These are phyloP conservation scores for Sclerotinia glacialis DNA, from an alignment of 2,329 filamentous ascomycete genomes.

Conservation along the genomic window DNA sequence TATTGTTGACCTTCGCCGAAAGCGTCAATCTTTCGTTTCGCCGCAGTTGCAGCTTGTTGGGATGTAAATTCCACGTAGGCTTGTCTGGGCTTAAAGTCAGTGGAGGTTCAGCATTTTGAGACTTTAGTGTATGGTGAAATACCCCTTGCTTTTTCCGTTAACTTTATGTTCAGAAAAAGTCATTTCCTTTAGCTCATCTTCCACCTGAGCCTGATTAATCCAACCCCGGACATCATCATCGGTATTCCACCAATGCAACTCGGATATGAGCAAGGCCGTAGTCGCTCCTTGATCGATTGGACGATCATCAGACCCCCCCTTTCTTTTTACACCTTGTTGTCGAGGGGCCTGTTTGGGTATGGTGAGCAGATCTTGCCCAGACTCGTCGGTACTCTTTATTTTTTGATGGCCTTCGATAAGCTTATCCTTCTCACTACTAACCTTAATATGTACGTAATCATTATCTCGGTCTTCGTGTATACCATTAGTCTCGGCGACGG, in stretches of 20 bases:
- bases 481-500: slow-evolving; percentile 31
- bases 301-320: slow-evolving; percentile 57
- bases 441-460: slow-evolving; percentile 44
- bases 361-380: slow-evolving; percentile 38
- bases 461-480: slow-evolving; percentile 42
- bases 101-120: neutral
- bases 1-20: slow-evolving; percentile 50
- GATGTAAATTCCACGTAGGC: slow-evolving; percentile 83
- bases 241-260: slow-evolving; percentile 94
- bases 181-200: slow-evolving; percentile 84
- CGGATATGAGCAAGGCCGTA: slow-evolving; percentile 77
- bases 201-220: slow-evolving; percentile 74
- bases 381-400: slow-evolving; percentile 45
- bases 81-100: slow-evolving; percentile 45
- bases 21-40: slow-evolving; percentile 77
- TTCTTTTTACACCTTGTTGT: slow-evolving; percentile 59
- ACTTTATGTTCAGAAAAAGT: slow-evolving; percentile 99
- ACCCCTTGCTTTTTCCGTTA: slow-evolving; percentile 99
- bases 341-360: slow-evolving; percentile 43
- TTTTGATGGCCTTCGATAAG: slow-evolving; percentile 42
- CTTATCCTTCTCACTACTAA: slow-evolving; percentile 39
- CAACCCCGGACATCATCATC: slow-evolving; percentile 93
- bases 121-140: slow-evolving; percentile 40
- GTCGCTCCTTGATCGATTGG: slow-evolving; percentile 59
- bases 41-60: slow-evolving; percentile 78